Evolutionary conservation across 2,329 filamentous ascomycete genomes (phyloP).

Genomic region (Coniochaeta ligniaria): DNA sequence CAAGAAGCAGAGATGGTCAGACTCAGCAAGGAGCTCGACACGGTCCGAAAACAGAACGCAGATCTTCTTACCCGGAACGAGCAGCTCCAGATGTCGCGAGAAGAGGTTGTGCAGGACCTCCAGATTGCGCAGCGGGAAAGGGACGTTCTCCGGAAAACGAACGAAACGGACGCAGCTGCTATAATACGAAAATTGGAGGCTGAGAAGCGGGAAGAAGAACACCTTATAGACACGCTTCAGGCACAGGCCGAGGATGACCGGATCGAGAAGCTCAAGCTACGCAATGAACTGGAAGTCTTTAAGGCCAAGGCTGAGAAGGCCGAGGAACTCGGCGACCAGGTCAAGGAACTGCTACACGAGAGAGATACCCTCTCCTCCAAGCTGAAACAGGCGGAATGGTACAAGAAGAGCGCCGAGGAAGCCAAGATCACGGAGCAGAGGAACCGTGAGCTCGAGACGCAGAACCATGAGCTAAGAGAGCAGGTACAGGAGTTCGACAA

Average conservation of each 20-base stretch:
- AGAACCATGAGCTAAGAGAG: constrained; percentile 31
- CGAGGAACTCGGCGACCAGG: constrained; percentile 49
- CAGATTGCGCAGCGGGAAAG: constrained; percentile 28
- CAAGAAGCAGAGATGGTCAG: constrained; percentile 48
- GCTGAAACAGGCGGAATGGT: constrained; percentile 14
- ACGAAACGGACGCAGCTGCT: not conserved
- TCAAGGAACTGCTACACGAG: constrained; percentile 51
- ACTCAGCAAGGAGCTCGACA: constrained; percentile 43
- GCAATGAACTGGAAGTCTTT: constrained; percentile 40
- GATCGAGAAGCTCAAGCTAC: constrained; percentile 34
- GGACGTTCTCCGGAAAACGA: constrained; percentile 1
- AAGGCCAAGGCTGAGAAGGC: constrained; percentile 38
- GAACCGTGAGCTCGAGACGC: constrained; percentile 54
- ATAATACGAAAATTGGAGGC: constrained; percentile 1
- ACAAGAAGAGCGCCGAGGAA: constrained; percentile 52
- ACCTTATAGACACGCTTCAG: constrained; percentile 65
- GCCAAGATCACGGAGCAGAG: constrained; percentile 57
- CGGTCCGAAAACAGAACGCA: constrained; percentile 48
- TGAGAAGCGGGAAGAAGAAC: constrained; percentile 30
- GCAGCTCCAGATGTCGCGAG: constrained; percentile 53
- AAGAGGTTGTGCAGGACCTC: constrained; percentile 58
- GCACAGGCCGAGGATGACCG: constrained; percentile 51
- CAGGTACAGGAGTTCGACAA: constrained; percentile 23
- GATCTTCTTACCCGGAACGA: constrained; percentile 54
- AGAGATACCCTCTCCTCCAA: not conserved